These are phyloP conservation scores for Fusarium duplospermum DNA, from an alignment of 2,329 filamentous ascomycete species.

Conservation along the genomic window DNA sequence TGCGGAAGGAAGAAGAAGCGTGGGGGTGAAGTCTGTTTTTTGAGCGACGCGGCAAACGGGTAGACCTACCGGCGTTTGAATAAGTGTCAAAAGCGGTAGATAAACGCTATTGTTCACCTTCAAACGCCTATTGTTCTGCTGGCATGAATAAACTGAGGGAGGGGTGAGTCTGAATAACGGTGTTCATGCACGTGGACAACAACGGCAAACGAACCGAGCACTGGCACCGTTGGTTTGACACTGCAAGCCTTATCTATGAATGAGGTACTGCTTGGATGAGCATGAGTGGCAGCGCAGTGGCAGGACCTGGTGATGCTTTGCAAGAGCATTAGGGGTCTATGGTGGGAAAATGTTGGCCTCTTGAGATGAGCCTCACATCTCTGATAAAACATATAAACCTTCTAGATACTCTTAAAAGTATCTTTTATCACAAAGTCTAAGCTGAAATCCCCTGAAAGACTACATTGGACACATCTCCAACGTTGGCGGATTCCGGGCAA, in stretches of 20 bases:
- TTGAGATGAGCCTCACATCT: background rate
- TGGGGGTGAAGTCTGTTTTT: background rate
- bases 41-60: background rate
- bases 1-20: background rate
- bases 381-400: accelerated
- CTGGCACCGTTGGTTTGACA: background rate
- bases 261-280: background rate
- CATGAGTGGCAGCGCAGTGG: background rate
- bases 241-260: background rate
- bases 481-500: background rate
- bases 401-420: accelerated
- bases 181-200: background rate
- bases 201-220: background rate
- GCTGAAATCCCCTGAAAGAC: background rate
- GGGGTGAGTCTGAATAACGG: background rate
- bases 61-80: background rate
- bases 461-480: background rate
- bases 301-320: background rate
- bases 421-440: accelerated
- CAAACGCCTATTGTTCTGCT: background rate
- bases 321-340: background rate
- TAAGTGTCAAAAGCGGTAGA: background rate
- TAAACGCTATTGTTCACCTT: background rate
- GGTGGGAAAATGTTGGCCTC: no score
- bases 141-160: background rate